Evolutionary conservation across 345 rosid genomes (phyloP).

Genomic region (Aquilaria sinensis): DNA sequence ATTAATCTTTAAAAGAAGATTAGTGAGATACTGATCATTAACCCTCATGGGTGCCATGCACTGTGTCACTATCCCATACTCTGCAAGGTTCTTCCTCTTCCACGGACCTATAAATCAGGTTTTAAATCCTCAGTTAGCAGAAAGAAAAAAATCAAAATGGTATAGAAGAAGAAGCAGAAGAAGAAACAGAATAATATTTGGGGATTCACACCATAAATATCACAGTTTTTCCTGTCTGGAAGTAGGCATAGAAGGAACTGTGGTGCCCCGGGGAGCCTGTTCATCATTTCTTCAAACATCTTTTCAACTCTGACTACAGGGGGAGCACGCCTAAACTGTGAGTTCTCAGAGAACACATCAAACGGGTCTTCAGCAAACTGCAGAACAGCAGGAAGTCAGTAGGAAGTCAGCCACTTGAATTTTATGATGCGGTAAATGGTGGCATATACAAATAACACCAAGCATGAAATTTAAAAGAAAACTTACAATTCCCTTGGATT

Average conservation of each 20-base stretch:
- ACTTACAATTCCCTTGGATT: conserved; percentile 86
- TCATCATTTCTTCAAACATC: conserved; percentile 59
- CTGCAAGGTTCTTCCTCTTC: conserved; percentile 73
- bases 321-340: conserved; percentile 46
- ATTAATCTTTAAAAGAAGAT: conserved; percentile 82
- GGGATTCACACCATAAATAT: conserved; percentile 55
- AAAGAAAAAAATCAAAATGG: not conserved
- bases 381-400: not conserved
- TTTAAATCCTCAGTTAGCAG: not conserved
- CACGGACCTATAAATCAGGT: conserved; percentile 62
- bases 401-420: not conserved
- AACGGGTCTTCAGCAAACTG: conserved; percentile 51
- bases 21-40: conserved; percentile 84
- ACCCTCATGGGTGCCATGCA: conserved; percentile 74
- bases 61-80: conserved; percentile 79
- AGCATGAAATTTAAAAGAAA: not conserved
- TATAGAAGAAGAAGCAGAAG: too few relatives aligned
- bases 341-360: conserved; percentile 46
- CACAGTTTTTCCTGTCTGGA: conserved; percentile 75
- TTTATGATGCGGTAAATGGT: not conserved
- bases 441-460: not conserved
- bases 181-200: not conserved
- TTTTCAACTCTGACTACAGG: conserved; percentile 70
- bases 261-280: conserved; percentile 66
- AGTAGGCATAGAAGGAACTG: conserved; percentile 78